Base-by-base conservation (phyloP, 2,329 filamentous ascomycete genomes). In the Diaporthe sp. region DNA sequence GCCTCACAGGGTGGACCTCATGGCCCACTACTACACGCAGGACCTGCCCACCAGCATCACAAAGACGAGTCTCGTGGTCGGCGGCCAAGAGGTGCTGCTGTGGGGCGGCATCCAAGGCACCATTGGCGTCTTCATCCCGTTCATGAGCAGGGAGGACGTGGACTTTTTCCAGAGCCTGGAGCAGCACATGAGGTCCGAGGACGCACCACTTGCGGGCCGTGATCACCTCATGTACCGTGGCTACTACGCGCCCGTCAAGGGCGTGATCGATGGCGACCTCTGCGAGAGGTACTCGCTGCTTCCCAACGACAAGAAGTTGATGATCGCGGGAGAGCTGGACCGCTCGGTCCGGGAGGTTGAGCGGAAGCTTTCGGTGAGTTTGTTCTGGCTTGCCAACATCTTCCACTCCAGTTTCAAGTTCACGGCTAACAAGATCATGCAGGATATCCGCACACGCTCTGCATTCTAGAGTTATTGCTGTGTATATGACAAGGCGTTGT, bases 151-250 rank as follows among this genome's bases (percentile, higher is more conserved):
- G 51, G 96, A 98, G 82, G 96, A 98, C 80, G 94, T 97, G 68
- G 97, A 98, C 83, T 98, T 99, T 86, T 99, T 99, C 90, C 96
- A 98, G 83, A 95, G 92, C 77, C 89, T 99, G 34, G 97, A 99
- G 85, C 92, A 94, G 81, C 94, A 98, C 81, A 89, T 99, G 82
- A 91, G 96, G 65, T 92, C 90, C 17, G 95, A 98, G 81, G 96
- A 98, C 81, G 90, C 96, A 49, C 96, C 96, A 10, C 87, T 99
- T 62, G 94, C 95, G 28, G 97, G 97, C 57, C 91, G 97, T 78
- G 97, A 99, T 83, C 97, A 99, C 84, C 88, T 99, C 61, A 97
- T 98, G 81, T 99, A 98, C 84, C 91, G 97, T 77, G 93, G 95
- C 78, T 99, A 98, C 85, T 99, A 98, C 83, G 95, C 95, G 9